A percentile compares a stretch with the other conserved stretches of the same genome.
Conservation (phyloP, 331 rosid species). For the Quercus phellos region DNA sequence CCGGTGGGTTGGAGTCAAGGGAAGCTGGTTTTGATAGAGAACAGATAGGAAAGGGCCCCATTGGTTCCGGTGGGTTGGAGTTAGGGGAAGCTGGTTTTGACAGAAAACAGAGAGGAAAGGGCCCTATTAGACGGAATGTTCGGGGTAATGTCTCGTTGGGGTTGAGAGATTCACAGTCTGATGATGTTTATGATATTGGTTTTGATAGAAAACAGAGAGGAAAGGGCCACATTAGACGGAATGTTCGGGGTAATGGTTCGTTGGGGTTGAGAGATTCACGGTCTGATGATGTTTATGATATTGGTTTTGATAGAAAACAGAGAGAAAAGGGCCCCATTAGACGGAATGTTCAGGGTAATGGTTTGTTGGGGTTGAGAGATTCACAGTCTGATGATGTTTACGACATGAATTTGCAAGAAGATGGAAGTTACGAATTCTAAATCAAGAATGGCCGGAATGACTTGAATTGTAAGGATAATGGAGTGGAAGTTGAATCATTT, state of each 20-base stretch:
- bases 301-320: slow-evolving; percentile 37
- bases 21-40: slow-evolving; percentile 38
- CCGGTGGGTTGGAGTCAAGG: slow-evolving; percentile 12
- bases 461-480: slow-evolving; percentile 8
- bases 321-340: slow-evolving; percentile 25
- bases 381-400: slow-evolving; percentile 47
- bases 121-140: slow-evolving; percentile 10
- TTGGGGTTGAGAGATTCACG: slow-evolving; percentile 18
- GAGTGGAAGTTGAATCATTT: slow-evolving; percentile 5
- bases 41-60: slow-evolving; percentile 29
- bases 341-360: slow-evolving; percentile 21
- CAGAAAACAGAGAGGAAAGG: slow-evolving; percentile 36
- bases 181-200: slow-evolving; percentile 53
- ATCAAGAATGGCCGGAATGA: slow-evolving; percentile 30
- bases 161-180: slow-evolving; percentile 31
- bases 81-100: slow-evolving; percentile 27
- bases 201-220: slow-evolving; percentile 41
- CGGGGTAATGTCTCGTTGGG: slow-evolving; percentile 26
- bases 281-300: slow-evolving; percentile 48
- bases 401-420: slow-evolving; percentile 68
- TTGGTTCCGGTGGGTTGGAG: background rate
- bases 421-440: slow-evolving; percentile 57
- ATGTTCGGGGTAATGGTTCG: slow-evolving; percentile 25
- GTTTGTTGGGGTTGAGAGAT: slow-evolving; percentile 23
- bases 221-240: slow-evolving; percentile 10